Evolutionary conservation across 306 rosid genomes (phyloP).

Genomic region (Trichosanthes cucumerina): DNA sequence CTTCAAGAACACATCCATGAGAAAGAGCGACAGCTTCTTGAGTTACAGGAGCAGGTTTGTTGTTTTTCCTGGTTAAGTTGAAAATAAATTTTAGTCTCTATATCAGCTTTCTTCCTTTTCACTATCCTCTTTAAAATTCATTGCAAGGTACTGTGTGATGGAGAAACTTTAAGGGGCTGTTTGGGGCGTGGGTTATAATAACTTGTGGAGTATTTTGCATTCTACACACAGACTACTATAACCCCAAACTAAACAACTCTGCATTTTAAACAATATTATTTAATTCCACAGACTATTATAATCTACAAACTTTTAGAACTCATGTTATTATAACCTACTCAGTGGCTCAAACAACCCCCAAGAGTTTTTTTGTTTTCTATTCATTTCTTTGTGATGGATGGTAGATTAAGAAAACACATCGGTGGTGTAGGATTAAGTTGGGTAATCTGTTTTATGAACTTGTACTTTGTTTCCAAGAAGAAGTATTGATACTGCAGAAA

Average conservation of each 20-base stretch:
- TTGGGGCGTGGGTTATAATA: no score
- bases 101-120: background rate
- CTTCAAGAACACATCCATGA: constrained; percentile 90
- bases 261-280: no score
- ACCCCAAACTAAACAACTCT: no score
- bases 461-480: background rate
- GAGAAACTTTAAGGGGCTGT: background rate
- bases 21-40: constrained; percentile 84
- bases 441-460: background rate
- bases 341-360: no score
- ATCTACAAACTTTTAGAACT: no score
- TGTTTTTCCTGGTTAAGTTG: background rate
- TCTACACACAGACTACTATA: no score
- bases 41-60: constrained; percentile 83
- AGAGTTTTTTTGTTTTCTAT: background rate
- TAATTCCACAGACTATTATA: no score
- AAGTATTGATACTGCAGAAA: background rate
- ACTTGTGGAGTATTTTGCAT: no score
- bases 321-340: no score
- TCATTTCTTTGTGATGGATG: background rate
- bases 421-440: background rate
- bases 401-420: background rate
- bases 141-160: background rate
- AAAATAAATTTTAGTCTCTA: background rate
- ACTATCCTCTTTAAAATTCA: background rate